These are phyloP conservation scores for Apiospora phragmitis DNA, from an alignment of 2,329 filamentous ascomycete species.

Conservation along the genomic window DNA sequence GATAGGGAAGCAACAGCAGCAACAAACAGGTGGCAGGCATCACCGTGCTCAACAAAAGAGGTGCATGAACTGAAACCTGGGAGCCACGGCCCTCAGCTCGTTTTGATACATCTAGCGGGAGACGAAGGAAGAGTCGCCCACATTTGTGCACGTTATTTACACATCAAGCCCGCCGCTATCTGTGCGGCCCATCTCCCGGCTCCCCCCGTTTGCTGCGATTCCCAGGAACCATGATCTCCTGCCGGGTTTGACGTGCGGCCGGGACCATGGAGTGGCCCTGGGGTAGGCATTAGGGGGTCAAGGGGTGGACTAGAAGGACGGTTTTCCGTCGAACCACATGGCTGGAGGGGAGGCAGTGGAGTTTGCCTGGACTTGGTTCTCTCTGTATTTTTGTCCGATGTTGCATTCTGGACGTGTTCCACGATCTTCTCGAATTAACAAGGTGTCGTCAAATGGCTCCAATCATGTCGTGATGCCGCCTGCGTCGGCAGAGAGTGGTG, in stretches of 20 bases:
- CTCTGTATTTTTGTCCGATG: neutral
- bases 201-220: neutral
- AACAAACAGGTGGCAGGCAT: neutral
- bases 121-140: neutral
- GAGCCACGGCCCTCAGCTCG: constrained; percentile 3
- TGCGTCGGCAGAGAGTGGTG: neutral
- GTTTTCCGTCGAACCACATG: neutral
- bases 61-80: constrained; percentile 6
- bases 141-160: neutral
- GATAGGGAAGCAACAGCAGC: neutral
- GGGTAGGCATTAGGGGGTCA: neutral
- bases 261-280: neutral
- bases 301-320: neutral
- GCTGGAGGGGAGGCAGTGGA: neutral
- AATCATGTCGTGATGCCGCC: constrained; percentile 1
- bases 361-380: neutral
- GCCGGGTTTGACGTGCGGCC: neutral
- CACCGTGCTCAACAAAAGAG: neutral
- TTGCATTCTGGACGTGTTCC: neutral
- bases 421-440: constrained; percentile 8
- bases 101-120: neutral
- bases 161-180: neutral
- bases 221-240: constrained; percentile 7
- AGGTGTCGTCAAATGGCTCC: neutral
- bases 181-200: neutral